A percentile compares a stretch with the other conserved stretches of the same genome.
phyloP scores from a whole-genome alignment of 2,329 filamentous ascomycete genomes.

The Arthrobotrys sinensis region DNA sequence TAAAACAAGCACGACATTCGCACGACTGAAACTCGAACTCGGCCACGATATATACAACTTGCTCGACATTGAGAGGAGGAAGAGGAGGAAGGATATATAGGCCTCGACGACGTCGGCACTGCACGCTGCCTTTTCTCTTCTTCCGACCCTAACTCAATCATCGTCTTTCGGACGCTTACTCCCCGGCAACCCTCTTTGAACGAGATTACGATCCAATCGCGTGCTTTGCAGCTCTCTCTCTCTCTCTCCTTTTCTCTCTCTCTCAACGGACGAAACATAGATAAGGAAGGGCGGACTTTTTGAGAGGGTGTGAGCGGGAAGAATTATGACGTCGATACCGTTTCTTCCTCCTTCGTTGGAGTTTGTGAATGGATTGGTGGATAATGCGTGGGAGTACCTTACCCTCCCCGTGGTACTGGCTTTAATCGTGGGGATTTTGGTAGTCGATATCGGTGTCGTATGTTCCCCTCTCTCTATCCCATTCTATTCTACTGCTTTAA shows the following conservation, averaged over 20 bases:
- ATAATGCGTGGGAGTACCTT: constrained; percentile 9
- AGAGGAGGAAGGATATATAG: neutral
- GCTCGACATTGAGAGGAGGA: constrained; percentile 9
- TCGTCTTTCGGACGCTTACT: no score
- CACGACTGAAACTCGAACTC: neutral
- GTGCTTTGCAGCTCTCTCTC: no score
- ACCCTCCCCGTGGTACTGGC: constrained; percentile 25
- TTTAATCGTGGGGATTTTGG: constrained; percentile 1
- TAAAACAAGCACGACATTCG: no score
- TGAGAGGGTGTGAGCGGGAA: no score
- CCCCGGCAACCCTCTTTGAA: no score
- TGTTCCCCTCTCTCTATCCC: neutral
- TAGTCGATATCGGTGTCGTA: constrained; percentile 36
- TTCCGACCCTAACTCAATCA: neutral
- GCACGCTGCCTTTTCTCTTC: neutral
- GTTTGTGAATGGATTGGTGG: constrained; percentile 27
- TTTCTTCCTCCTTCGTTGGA: constrained; percentile 41
- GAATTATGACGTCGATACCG: constrained; percentile 11
- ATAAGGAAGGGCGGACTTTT: neutral
- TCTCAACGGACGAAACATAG: neutral
- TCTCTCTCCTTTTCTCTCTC: no score
- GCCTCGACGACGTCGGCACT: neutral
- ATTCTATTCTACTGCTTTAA: neutral
- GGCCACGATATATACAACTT: neutral
- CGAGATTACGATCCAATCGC: no score